phyloP scores from a whole-genome alignment of 768 basidiomycete genomes.

The Trametes coccinea region DNA sequence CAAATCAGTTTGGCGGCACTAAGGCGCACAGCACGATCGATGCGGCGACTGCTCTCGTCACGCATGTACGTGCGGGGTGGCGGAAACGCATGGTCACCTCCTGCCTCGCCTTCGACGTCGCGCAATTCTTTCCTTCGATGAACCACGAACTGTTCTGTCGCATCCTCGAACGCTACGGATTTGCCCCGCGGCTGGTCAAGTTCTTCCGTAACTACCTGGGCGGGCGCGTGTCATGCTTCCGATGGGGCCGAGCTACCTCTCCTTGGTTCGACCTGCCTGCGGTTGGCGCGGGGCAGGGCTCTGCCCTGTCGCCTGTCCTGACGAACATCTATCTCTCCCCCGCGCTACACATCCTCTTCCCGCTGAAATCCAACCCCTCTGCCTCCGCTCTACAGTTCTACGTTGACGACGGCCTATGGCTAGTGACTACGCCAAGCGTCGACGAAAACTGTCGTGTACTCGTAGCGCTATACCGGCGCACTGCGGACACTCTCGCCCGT shows the following conservation, averaged over 20 bases:
- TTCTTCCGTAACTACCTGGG: constrained; percentile 19
- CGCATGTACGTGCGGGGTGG: constrained; percentile 16
- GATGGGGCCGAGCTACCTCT: constrained; percentile 1
- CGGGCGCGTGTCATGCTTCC: constrained; percentile 15
- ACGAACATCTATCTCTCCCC: constrained; percentile 22
- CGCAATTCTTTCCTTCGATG: constrained; percentile 26
- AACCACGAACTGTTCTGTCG: constrained; percentile 14
- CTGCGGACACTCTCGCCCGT: not conserved
- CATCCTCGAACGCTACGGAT: constrained; percentile 18
- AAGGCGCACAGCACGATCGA: constrained; percentile 24
- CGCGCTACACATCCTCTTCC: constrained; percentile 13
- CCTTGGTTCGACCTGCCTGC: not conserved
- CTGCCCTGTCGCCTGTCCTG: constrained; percentile 20
- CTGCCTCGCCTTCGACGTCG: constrained; percentile 20
- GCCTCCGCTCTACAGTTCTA: constrained; percentile 8
- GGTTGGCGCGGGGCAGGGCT: constrained; percentile 21
- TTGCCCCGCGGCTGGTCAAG: constrained; percentile 1
- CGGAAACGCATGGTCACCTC: constrained; percentile 8
- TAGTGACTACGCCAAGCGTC: not conserved
- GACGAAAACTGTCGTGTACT: not conserved
- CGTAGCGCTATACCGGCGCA: not conserved
- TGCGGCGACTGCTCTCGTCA: constrained; percentile 18
- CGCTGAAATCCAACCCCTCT: not conserved
- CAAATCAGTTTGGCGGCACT: constrained; percentile 25
- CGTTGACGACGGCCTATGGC: constrained; percentile 21